Conservation (phyloP, 441 rosid genomes). For the Syzygium malaccense region DNA sequence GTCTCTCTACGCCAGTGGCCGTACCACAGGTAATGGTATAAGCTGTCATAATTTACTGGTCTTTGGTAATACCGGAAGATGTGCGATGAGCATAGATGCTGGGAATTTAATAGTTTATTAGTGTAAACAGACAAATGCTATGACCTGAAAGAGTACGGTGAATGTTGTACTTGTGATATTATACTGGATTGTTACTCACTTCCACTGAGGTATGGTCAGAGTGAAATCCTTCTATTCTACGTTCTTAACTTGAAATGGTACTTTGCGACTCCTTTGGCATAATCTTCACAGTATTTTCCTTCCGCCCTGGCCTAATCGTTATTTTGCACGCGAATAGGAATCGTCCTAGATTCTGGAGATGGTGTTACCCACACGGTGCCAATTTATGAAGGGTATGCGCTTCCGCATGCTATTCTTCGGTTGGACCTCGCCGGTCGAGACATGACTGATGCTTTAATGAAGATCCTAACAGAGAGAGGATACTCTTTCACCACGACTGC, state of each 20-base stretch:
- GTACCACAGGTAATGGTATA: constrained; percentile 48
- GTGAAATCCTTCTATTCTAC: neutral
- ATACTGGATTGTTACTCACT: neutral
- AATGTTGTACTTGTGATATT: neutral
- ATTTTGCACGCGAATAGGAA: constrained; percentile 29
- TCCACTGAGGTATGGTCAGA: neutral
- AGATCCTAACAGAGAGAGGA: constrained; percentile 66
- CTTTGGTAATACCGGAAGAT: neutral
- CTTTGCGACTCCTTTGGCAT: neutral
- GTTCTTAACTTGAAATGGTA: neutral
- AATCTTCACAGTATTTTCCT: neutral
- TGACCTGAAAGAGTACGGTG: neutral
- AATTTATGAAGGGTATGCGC: constrained; percentile 64
- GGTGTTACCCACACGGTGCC: constrained; percentile 70
- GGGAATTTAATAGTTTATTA: neutral
- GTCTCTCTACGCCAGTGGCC: constrained; percentile 70
- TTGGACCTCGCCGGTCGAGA: constrained; percentile 69
- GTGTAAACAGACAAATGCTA: neutral
- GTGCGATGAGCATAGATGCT: neutral
- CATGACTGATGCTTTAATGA: constrained; percentile 56
- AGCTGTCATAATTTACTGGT: neutral
- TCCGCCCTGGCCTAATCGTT: neutral
- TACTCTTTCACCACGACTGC: constrained; percentile 63
- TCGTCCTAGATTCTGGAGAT: constrained; percentile 63
- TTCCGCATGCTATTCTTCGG: constrained; percentile 56